Evolutionary conservation across 331 rosid species (phyloP).

Genomic region (Stylosanthes scabra): DNA sequence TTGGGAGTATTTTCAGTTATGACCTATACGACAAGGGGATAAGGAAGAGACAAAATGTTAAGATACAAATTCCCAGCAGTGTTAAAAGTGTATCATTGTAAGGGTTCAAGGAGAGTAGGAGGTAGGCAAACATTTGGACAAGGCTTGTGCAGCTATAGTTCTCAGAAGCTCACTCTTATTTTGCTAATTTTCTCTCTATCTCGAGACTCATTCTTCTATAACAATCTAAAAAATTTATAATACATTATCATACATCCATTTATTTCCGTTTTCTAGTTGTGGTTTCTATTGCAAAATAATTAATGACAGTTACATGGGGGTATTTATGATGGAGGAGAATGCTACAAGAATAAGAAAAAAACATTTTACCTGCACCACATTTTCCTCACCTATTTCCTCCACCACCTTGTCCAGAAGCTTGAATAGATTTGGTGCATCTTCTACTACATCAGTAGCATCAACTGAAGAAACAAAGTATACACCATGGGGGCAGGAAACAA

Average conservation of each 20-base stretch:
- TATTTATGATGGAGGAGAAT: constrained; percentile 39
- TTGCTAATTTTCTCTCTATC: no score
- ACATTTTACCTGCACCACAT: constrained; percentile 87
- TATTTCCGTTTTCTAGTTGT: no score
- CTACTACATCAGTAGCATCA: constrained; percentile 74
- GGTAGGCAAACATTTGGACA: no score
- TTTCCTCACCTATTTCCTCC: constrained; percentile 92
- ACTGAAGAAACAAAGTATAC: constrained; percentile 81
- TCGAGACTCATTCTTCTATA: no score
- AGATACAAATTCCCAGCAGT: no score
- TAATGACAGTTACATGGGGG: constrained; percentile 28
- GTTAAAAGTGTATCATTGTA: no score
- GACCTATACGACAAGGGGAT: constrained; percentile 57
- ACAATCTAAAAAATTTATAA: no score
- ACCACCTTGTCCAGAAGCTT: constrained; percentile 82
- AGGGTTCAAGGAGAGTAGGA: no score
- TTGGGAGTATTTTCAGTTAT: constrained; percentile 80
- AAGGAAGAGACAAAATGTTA: constrained; percentile 28
- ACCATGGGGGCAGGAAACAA: constrained; percentile 85
- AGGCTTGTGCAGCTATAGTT: no score
- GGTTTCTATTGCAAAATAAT: constrained; percentile 4
- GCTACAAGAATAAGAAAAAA: constrained; percentile 39
- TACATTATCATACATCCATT: no score
- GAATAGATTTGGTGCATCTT: constrained; percentile 78
- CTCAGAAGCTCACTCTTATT: no score